Evolutionary conservation across 768 basidiomycete genomes (phyloP).

Genomic region (Lactarius vividus): DNA sequence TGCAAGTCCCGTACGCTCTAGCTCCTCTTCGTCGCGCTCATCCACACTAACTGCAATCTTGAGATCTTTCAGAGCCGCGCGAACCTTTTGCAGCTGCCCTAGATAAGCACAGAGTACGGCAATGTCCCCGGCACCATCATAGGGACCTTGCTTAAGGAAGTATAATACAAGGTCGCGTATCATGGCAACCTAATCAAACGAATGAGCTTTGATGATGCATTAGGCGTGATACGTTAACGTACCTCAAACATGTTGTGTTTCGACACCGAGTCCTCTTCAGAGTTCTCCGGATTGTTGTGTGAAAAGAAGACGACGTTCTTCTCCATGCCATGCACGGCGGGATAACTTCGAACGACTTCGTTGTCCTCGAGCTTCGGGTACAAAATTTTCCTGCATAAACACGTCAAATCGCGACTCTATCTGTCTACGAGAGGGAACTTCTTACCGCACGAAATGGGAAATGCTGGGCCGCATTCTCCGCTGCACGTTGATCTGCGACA

Average conservation of each 20-base stretch:
- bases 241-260: slow-evolving; percentile 72
- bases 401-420: background rate
- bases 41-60: slow-evolving; percentile 65
- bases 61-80: slow-evolving; percentile 39
- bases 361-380: slow-evolving; percentile 64
- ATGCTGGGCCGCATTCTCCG: slow-evolving; percentile 74
- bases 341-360: slow-evolving; percentile 47
- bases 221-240: slow-evolving; percentile 6
- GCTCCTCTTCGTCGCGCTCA: slow-evolving; percentile 61
- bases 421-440: background rate
- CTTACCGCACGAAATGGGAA: slow-evolving; percentile 56
- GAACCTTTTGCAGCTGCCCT: slow-evolving; percentile 47
- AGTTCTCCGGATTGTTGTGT: slow-evolving; percentile 60
- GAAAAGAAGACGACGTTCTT: slow-evolving; percentile 68
- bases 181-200: slow-evolving; percentile 37
- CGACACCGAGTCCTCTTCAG: slow-evolving; percentile 57
- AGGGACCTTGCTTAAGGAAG: slow-evolving; percentile 51
- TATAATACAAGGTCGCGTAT: slow-evolving; percentile 53
- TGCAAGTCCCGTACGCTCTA: slow-evolving; percentile 50
- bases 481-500: slow-evolving; percentile 72
- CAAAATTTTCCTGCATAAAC: slow-evolving; percentile 47
- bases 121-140: slow-evolving; percentile 47
- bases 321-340: slow-evolving; percentile 56
- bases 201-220: background rate
- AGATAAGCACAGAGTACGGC: slow-evolving; percentile 55